Percentiles rank a stretch among this genome's conserved stretches.
phyloP scores from a whole-genome alignment of 768 basidiomycete genomes.

The Russula griseocarnosa region DNA sequence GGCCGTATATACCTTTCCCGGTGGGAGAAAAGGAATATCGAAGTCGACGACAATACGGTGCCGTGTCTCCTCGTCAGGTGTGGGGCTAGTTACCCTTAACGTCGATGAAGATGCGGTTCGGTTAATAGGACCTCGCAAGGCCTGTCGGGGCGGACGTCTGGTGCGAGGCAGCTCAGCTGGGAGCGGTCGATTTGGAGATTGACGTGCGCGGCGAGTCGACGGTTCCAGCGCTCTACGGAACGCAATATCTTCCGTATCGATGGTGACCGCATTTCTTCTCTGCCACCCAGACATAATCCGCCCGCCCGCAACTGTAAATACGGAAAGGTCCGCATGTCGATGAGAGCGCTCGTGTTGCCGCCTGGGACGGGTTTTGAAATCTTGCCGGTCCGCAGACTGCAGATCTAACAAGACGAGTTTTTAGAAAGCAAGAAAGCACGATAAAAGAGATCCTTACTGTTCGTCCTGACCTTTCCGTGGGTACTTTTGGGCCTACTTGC shows the following conservation, averaged over 20 bases:
- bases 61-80: slow-evolving; percentile 18
- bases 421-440: not conserved
- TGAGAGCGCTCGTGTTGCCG: slow-evolving; percentile 26
- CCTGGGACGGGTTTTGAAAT: not conserved
- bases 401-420: not conserved
- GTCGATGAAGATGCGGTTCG: not conserved
- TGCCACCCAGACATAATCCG: slow-evolving; percentile 41
- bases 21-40: slow-evolving; percentile 46
- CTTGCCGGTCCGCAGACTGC: not conserved
- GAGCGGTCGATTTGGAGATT: slow-evolving; percentile 5
- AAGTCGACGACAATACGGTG: slow-evolving; percentile 46
- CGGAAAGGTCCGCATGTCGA: slow-evolving; percentile 37
- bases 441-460: not conserved
- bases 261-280: slow-evolving; percentile 36
- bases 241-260: slow-evolving; percentile 43
- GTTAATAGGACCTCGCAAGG: not conserved
- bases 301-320: slow-evolving; percentile 38
- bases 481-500: not conserved
- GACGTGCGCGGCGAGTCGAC: not conserved
- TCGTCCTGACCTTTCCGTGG: not conserved
- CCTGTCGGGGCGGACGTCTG: not conserved
- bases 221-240: slow-evolving; percentile 28
- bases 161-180: not conserved
- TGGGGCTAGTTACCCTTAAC: not conserved
- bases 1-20: slow-evolving; percentile 49